A percentile compares a stretch with the other conserved stretches of the same genome.
phyloP scores from a whole-genome alignment of 192 early-diverging fungal species.

The Piromyces finnis region DNA sequence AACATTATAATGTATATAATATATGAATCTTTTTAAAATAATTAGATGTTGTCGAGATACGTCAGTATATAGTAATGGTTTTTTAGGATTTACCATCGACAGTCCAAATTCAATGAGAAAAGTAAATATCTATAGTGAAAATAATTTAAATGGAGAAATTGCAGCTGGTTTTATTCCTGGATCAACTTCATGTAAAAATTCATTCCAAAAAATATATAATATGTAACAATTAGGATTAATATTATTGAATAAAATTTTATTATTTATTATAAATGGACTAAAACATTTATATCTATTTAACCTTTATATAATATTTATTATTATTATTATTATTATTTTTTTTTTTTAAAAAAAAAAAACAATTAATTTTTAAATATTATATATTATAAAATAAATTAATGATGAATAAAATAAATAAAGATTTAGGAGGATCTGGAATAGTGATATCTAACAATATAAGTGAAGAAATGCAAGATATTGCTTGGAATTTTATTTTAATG shows the following conservation, averaged over 20 bases:
- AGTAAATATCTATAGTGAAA: not conserved
- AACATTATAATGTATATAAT: no score
- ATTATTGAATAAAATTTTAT: no score
- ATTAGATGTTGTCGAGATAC: not conserved
- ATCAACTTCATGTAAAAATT: not conserved
- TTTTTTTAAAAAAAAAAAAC: no score
- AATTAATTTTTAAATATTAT: no score
- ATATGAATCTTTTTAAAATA: no score
- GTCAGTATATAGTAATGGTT: not conserved
- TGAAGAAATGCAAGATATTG: not conserved
- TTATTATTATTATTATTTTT: no score
- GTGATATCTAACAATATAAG: not conserved
- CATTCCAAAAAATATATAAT: no score
- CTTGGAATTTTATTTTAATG: not conserved
- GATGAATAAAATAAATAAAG: not conserved
- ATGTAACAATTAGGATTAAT: no score
- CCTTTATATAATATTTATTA: no score
- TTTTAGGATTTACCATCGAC: not conserved
- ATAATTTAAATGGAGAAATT: not conserved
- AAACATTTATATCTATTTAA: no score
- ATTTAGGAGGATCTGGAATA: not conserved
- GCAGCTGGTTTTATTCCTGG: not conserved
- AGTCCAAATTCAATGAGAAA: not conserved
- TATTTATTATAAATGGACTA: no score
- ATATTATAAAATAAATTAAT: not conserved